A percentile compares a stretch with the other conserved stretches of the same genome.
Conservation (phyloP, 768 basidiomycete genomes). For the Hemileccinum impolitum region DNA sequence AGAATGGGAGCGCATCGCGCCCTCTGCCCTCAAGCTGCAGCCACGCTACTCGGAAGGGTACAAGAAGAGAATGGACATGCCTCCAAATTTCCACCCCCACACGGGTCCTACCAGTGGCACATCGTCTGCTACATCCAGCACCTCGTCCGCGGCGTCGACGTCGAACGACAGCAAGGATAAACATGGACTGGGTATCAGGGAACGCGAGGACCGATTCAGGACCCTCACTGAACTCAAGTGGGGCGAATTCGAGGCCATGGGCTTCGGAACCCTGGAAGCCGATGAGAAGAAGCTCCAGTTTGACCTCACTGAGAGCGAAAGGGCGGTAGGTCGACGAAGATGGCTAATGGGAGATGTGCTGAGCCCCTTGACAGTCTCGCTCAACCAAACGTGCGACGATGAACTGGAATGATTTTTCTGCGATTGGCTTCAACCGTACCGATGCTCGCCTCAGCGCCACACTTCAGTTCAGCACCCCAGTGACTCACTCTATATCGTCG, state of each 20-base stretch:
- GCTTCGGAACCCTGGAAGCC: constrained; percentile 57
- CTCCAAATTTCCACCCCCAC: constrained; percentile 55
- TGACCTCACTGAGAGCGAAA: constrained; percentile 86
- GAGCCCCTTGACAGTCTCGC: constrained; percentile 45
- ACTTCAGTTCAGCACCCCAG: constrained; percentile 68
- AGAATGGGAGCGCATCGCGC: constrained; percentile 77
- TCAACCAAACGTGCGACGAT: constrained; percentile 77
- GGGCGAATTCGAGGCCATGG: constrained; percentile 87
- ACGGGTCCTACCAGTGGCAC: constrained; percentile 25
- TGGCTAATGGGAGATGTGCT: constrained; percentile 6
- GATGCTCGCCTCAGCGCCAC: constrained; percentile 77
- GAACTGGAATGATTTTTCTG: constrained; percentile 88
- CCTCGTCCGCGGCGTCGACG: constrained; percentile 34
- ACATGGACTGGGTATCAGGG: constrained; percentile 32
- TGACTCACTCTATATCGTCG: constrained; percentile 55
- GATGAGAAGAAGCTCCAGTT: constrained; percentile 81
- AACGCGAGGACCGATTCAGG: constrained; percentile 68
- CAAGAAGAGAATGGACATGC: constrained; percentile 73
- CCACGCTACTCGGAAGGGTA: constrained; percentile 74
- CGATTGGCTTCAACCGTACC: constrained; percentile 74
- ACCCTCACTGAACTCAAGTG: constrained; percentile 85
- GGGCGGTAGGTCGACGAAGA: constrained; percentile 41
- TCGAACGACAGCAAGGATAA: constrained; percentile 32
- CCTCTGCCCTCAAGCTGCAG: constrained; percentile 52
- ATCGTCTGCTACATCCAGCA: constrained; percentile 43